Base-by-base conservation (phyloP, 1,284 basidiomycete genomes). In the Takashimella koratensis region DNA sequence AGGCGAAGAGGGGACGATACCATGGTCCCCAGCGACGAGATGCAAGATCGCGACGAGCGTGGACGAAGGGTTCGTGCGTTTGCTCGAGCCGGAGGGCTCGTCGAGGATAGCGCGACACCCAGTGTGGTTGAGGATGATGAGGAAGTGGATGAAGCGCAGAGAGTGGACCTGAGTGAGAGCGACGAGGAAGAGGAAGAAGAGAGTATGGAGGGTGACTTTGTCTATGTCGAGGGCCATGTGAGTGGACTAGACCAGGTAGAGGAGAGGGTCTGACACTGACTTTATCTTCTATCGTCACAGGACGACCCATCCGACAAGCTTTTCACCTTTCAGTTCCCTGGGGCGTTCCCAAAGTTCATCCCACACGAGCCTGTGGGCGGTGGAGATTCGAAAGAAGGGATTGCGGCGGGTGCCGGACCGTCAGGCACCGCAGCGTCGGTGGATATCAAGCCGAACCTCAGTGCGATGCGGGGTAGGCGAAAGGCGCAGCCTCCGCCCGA, bases 301-400 rank as follows among this genome's bases (percentile, higher is more conserved):
- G 73, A 70, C 49, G 61, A 68, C 76, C 65, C 84, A 81, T 78
- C 84, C 85, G 68, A 67, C 80, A 76, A 85, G 23, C 78, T 96
- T 2, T 95, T 90, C 69, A 86, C 93, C 60, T 95, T 96, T 78
- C 93, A 95, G 72, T 95, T 97, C 69, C 93, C 93, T 0, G 76
- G 81, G n/a, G 86, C 89, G 0, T 93, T 96, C 75, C 92, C 93
- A 0, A 80, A 78, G 13, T 95, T 94, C 73, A 60, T 79, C 24
- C 51, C 64, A 50, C 10, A 49, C 54, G 42, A 58, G 36, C 45
- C 62, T 45, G 52, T 66, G 49, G 53, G 58, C 1, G 47, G 47
- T 2, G 49, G 55, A 20, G 46, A 56, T 6, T 45, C 44, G 36
- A 54, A 57, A 46, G 56, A 56, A 24, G 53, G 26, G 20, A 54